Evolutionary conservation across 1,139 yeast species (phyloP).

Genomic region (Candida frijolesensis): DNA sequence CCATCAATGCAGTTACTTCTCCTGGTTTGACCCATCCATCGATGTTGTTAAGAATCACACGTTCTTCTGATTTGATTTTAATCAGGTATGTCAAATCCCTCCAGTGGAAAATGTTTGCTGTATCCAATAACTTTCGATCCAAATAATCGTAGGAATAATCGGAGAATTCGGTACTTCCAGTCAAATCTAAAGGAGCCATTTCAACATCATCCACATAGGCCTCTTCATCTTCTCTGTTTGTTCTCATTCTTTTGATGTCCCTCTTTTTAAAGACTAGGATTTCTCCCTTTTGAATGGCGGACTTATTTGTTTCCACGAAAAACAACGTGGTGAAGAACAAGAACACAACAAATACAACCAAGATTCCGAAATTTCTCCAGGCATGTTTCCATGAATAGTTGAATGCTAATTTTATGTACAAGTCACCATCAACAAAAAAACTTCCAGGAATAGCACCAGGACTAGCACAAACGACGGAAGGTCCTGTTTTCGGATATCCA

Average conservation of each 20-base stretch:
- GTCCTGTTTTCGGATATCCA: conserved; percentile 31
- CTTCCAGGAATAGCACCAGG: conserved; percentile 68
- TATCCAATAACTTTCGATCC: conserved; percentile 13
- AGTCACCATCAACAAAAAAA: conserved; percentile 56
- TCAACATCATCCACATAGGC: conserved; percentile 17
- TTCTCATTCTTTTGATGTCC: conserved; percentile 10
- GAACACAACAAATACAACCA: conserved; percentile 54
- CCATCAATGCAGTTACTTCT: conserved; percentile 32
- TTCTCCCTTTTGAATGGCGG: conserved; percentile 84
- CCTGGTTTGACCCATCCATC: conserved; percentile 59
- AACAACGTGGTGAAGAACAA: conserved; percentile 58
- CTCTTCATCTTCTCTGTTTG: conserved; percentile 11
- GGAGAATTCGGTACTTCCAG: conserved; percentile 21
- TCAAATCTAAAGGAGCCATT: conserved; percentile 17
- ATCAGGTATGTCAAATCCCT: conserved; percentile 73
- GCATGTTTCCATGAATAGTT: conserved; percentile 57
- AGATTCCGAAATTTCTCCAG: conserved; percentile 86
- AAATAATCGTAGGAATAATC: conserved; percentile 36
- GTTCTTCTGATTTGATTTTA: conserved; percentile 60
- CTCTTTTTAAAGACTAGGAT: conserved; percentile 55
- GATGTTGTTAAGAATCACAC: conserved; percentile 64
- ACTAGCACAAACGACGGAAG: conserved; percentile 53
- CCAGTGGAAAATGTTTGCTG: conserved; percentile 65
- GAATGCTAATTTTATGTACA: conserved; percentile 50
- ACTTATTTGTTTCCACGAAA: conserved; percentile 67